phyloP scores from a whole-genome alignment of 2,329 filamentous ascomycete genomes.

The Tolypocladium paradoxum region DNA sequence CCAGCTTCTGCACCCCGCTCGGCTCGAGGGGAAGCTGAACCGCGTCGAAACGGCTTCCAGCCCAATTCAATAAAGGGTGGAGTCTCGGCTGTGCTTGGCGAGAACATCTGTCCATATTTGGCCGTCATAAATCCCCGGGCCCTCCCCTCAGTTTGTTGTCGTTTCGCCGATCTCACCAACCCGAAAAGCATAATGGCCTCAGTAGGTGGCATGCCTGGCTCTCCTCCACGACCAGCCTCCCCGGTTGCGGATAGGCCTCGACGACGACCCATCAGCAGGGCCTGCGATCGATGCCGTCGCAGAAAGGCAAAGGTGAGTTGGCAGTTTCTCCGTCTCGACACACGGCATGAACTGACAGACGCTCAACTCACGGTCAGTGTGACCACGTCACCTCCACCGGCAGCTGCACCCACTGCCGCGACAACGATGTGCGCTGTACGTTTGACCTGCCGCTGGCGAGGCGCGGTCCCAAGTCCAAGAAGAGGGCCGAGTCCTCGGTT shows the following conservation, averaged over 20 bases:
- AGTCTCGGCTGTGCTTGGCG: background rate
- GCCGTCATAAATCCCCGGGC: background rate
- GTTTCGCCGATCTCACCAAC: background rate
- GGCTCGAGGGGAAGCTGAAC: background rate
- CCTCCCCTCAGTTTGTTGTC: background rate
- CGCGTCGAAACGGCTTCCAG: background rate
- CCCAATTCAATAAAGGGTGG: slow-evolving; percentile 4
- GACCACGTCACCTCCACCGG: slow-evolving; percentile 12
- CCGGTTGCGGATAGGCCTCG: slow-evolving; percentile 5
- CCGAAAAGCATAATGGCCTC: background rate
- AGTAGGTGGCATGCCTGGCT: slow-evolving; percentile 3
- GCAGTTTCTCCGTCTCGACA: slow-evolving; percentile 3
- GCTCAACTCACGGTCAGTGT: slow-evolving; percentile 10
- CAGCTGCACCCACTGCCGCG: slow-evolving; percentile 21
- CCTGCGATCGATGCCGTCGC: slow-evolving; percentile 24
- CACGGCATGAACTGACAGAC: slow-evolving; percentile 1
- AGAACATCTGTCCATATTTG: background rate
- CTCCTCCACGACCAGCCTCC: slow-evolving; percentile 7
- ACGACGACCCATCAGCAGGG: slow-evolving; percentile 14
- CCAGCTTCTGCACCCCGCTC: background rate
- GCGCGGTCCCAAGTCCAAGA: slow-evolving; percentile 26
- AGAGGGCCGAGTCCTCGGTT: slow-evolving; percentile 7
- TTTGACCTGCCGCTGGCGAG: slow-evolving; percentile 26
- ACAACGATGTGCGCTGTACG: slow-evolving; percentile 20
- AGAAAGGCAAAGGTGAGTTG: slow-evolving; percentile 23